Evolutionary conservation across 148 eudicot species (phyloP).

Genomic region (Nepenthes mirabilis): DNA sequence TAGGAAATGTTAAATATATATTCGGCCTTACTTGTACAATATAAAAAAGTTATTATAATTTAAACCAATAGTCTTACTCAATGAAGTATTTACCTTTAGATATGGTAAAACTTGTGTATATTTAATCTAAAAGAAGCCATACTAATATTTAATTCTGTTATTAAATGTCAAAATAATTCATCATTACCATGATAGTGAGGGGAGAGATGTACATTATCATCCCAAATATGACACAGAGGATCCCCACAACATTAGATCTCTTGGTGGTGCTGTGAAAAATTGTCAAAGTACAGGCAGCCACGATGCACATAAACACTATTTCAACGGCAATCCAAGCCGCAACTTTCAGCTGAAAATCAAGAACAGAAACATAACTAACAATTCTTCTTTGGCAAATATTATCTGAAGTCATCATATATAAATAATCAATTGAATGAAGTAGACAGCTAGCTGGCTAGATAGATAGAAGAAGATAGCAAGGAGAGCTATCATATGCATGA

Average conservation of each 20-base stretch:
- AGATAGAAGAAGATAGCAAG: too few species aligned
- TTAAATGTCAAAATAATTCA: neutral
- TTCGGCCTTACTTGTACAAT: too few species aligned
- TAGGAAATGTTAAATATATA: too few species aligned
- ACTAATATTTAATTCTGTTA: neutral
- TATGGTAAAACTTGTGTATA: too few species aligned
- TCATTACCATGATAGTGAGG: slow-evolving; percentile 8
- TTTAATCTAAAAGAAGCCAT: neutral
- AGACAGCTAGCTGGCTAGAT: too few species aligned
- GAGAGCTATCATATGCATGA: too few species aligned
- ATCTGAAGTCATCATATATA: neutral
- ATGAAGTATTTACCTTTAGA: too few species aligned
- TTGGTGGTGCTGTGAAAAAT: slow-evolving; percentile 19
- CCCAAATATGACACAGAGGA: slow-evolving; percentile 22
- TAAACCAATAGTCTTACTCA: too few species aligned
- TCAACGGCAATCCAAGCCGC: slow-evolving; percentile 17
- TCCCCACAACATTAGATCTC: slow-evolving; percentile 27
- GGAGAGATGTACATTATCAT: slow-evolving; percentile 10
- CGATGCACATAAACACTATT: slow-evolving; percentile 8
- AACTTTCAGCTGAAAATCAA: slow-evolving; percentile 16
- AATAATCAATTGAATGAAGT: neutral
- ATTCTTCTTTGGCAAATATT: neutral
- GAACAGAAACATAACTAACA: neutral
- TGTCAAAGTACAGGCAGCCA: slow-evolving; percentile 7
- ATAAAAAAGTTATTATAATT: too few species aligned